phyloP scores from a whole-genome alignment of 2,329 filamentous ascomycete species.

The Trichoderma asperellum region DNA sequence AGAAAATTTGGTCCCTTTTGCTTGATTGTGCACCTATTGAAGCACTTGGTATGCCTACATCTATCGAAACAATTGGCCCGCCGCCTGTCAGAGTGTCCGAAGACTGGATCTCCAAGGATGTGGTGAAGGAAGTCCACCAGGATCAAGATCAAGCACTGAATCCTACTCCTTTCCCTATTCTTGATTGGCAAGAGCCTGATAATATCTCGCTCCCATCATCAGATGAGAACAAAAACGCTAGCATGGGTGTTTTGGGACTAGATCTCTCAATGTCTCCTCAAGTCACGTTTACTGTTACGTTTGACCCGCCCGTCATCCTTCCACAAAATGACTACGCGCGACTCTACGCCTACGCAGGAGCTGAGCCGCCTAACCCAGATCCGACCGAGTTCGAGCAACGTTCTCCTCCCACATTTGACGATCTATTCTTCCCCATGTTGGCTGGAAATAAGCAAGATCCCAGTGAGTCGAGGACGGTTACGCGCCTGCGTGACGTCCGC shows the following conservation, averaged over 20 bases:
- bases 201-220: conserved; percentile 60
- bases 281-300: conserved; percentile 73
- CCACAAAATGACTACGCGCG: conserved; percentile 66
- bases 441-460: conserved; percentile 56
- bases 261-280: conserved; percentile 60
- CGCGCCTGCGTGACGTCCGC: conserved; percentile 52
- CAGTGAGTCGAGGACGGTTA: conserved; percentile 61
- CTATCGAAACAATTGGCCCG: conserved; percentile 51
- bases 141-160: conserved; percentile 51
- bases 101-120: conserved; percentile 70
- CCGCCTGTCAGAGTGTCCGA: conserved; percentile 71
- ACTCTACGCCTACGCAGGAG: conserved; percentile 62
- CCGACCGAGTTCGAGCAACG: conserved; percentile 41
- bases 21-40: conserved; percentile 64
- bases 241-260: conserved; percentile 58
- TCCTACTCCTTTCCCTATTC: conserved; percentile 47
- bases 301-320: conserved; percentile 74
- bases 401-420: conserved; percentile 58
- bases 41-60: conserved; percentile 50
- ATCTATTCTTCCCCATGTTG: conserved; percentile 59
- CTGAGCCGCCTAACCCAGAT: conserved; percentile 45
- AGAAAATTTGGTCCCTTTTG: conserved; percentile 67
- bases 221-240: conserved; percentile 52
- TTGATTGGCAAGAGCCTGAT: conserved; percentile 76
- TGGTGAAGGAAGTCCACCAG: conserved; percentile 59